Percentiles rank a stretch among this genome's conserved stretches.
phyloP scores from a whole-genome alignment of 106 monocot genomes.

The Hemerocallis citrina region DNA sequence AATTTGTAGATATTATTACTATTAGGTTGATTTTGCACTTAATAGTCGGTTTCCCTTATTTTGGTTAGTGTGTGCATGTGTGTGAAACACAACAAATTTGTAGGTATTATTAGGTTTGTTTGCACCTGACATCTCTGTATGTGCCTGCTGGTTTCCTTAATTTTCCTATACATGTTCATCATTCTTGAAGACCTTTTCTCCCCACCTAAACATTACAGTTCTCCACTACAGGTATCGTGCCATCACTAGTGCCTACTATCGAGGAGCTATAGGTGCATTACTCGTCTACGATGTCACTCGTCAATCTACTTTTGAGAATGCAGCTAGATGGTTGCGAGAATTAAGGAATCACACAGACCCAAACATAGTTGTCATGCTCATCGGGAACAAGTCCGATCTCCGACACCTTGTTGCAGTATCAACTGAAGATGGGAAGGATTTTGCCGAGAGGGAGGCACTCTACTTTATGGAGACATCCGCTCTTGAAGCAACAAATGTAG shows the following conservation, averaged over 20 bases:
- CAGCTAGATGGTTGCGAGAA: slow-evolving; percentile 36
- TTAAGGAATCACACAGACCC: slow-evolving; percentile 45
- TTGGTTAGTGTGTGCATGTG: too few species aligned
- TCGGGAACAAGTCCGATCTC: slow-evolving; percentile 47
- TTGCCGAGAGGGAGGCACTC: slow-evolving; percentile 28
- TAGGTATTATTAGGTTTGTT: too few species aligned
- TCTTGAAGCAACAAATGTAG: slow-evolving; percentile 41
- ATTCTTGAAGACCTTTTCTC: neutral
- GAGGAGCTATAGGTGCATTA: slow-evolving; percentile 44
- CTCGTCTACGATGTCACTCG: slow-evolving; percentile 48
- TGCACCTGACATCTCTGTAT: too few species aligned
- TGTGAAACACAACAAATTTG: too few species aligned
- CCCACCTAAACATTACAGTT: neutral
- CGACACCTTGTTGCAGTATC: slow-evolving; percentile 36
- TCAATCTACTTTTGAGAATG: slow-evolving; percentile 37
- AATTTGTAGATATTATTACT: too few species aligned
- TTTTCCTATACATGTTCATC: too few species aligned
- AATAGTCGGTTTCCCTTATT: too few species aligned
- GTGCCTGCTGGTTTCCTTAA: too few species aligned
- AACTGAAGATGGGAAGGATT: slow-evolving; percentile 29
- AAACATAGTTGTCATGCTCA: slow-evolving; percentile 43
- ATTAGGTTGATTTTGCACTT: too few species aligned
- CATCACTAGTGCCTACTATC: slow-evolving; percentile 49
- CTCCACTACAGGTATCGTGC: slow-evolving; percentile 47
- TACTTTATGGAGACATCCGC: slow-evolving; percentile 59